Evolutionary conservation across 2,329 filamentous ascomycete genomes (phyloP), one percentile per base, ranked within the genome.

Genomic region (Calonectria pseudoreteaudii): DNA sequence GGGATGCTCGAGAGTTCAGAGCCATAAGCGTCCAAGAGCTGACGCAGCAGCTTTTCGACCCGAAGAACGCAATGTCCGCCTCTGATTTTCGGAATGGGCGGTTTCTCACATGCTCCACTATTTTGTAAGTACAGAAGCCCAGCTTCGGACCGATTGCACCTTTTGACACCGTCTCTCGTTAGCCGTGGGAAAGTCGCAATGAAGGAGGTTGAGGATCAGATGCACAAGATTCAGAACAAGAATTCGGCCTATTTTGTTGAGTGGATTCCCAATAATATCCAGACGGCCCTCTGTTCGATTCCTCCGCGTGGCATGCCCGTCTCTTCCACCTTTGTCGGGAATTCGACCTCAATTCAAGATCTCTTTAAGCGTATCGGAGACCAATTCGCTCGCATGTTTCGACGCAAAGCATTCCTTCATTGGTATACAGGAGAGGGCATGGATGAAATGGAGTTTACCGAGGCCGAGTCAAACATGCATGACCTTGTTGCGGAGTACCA

Each of bases 401-500:
- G 97, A 90, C 95, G 97, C 90, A 99, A 98, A 94, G 97, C 97
- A 93, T 99, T 99, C 95, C 95, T 99, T 93, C 97, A 98, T 91
- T 99, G 97, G 97, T 99, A 99, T 91, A 99, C 97, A 93, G 96
- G 96, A 85, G 97, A 99, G 92, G 97, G 97, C 90, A 99, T 99
- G 97, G 97, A 99, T 89, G 97, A 99, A 94, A 98, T 99, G 97
- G 97, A 99, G 91, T 99, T 99, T 91, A 99, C 97, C 86, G 97
- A 99, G 92, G 97, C 97, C 82, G 97, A 99, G 93, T 98, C 95
- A 89, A 99, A 99, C 92, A 98, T 99, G 97, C 98, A 99, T 91
- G 97, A 99, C 88, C 91, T 99, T 85, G 96, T 99, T 83, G 98
- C 95, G 76, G 97, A 99, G 89, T 99, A 99, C 91, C 97, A 98